Percentiles rank a stretch among this genome's conserved stretches.
These are phyloP conservation scores for Novymonas esmeraldas DNA, from an alignment of 208 protist genomes.

Conservation along the genomic window DNA sequence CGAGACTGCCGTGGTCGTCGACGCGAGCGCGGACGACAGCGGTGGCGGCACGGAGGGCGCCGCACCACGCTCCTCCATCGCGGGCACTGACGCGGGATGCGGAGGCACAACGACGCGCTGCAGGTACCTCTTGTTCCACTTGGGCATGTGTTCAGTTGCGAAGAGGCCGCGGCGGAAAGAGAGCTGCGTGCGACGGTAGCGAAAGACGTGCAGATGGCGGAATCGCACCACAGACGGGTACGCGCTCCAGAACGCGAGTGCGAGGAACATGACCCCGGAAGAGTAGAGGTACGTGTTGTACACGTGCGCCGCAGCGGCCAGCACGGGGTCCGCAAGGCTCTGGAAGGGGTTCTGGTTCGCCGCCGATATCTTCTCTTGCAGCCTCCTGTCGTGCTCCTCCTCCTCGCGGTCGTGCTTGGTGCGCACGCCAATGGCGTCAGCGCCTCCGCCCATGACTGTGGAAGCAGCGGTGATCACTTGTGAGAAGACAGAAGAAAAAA, in stretches of 20 bases:
- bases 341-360: slow-evolving; percentile 72
- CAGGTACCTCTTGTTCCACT: slow-evolving; percentile 73
- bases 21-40: neutral
- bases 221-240: slow-evolving; percentile 77
- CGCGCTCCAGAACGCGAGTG: slow-evolving; percentile 52
- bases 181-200: slow-evolving; percentile 59
- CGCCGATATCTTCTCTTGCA: slow-evolving; percentile 46
- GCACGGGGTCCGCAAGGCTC: slow-evolving; percentile 29
- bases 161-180: slow-evolving; percentile 67
- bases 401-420: slow-evolving; percentile 45
- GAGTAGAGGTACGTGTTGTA: slow-evolving; percentile 73
- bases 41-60: neutral
- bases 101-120: slow-evolving; percentile 60
- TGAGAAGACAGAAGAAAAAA: neutral
- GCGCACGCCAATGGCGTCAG: slow-evolving; percentile 35
- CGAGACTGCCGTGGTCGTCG: neutral
- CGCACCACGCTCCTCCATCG: neutral
- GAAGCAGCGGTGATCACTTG: neutral
- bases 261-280: slow-evolving; percentile 60
- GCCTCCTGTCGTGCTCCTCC: slow-evolving; percentile 43
- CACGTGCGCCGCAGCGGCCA: slow-evolving; percentile 18
- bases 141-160: slow-evolving; percentile 69
- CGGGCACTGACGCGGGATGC: neutral
- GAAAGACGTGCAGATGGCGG: slow-evolving; percentile 56
- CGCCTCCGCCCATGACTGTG: neutral